Conservation (phyloP, 176 grass and related monocot genomes). For the Bromus sterilis region DNA sequence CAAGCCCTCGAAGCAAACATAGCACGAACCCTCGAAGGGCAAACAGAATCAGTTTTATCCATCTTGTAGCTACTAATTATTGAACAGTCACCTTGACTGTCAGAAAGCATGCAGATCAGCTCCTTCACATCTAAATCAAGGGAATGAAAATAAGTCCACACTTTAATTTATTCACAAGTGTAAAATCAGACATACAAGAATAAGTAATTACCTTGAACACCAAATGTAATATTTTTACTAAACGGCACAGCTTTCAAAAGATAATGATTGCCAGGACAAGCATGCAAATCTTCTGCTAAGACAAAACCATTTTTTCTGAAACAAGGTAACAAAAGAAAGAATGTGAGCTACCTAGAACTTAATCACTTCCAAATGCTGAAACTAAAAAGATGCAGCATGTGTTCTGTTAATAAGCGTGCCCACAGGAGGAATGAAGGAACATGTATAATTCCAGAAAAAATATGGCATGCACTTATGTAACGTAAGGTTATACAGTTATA, state of each 20-base stretch:
- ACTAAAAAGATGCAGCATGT: neutral
- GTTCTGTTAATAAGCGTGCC: neutral
- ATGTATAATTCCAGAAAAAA: conserved; percentile 17
- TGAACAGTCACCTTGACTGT: conserved; percentile 77
- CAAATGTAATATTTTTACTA: conserved; percentile 95
- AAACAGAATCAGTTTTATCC: conserved; percentile 68
- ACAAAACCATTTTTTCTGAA: conserved; percentile 93
- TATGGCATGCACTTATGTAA: neutral
- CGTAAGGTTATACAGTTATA: neutral
- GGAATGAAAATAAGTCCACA: neutral
- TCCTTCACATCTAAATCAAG: conserved; percentile 77
- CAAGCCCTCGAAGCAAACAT: conserved; percentile 98
- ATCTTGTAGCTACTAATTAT: conserved; percentile 85
- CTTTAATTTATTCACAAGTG: neutral
- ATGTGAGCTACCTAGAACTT: conserved; percentile 2
- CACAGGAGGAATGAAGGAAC: neutral
- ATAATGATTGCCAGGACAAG: conserved; percentile 69
- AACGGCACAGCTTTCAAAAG: conserved; percentile 91
- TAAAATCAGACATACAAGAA: neutral
- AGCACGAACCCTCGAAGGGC: conserved; percentile 89
- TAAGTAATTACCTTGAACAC: conserved; percentile 66
- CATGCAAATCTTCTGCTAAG: conserved; percentile 75
- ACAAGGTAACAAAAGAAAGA: conserved; percentile 12
- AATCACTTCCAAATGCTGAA: neutral
- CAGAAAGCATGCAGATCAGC: conserved; percentile 77